These are phyloP conservation scores for Euphorbia corollata DNA, from an alignment of 441 rosid species.

Conservation along the genomic window DNA sequence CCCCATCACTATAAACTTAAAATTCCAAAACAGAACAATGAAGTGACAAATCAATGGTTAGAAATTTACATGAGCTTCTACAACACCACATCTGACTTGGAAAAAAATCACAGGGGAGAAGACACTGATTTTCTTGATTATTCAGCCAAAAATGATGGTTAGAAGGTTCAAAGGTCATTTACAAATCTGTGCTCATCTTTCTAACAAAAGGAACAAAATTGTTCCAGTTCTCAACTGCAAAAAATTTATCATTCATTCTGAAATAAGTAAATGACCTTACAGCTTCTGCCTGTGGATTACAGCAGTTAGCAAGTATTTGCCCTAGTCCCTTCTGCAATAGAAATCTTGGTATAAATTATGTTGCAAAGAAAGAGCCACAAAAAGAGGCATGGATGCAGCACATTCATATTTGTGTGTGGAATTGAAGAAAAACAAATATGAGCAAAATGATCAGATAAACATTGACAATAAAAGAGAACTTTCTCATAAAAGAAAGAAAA, in stretches of 20 bases:
- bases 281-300: slow-evolving; percentile 46
- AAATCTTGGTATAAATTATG: slow-evolving; percentile 8
- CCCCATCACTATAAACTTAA: background rate
- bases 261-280: slow-evolving; percentile 60
- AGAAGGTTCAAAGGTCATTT: slow-evolving; percentile 17
- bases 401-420: background rate
- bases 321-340: slow-evolving; percentile 45
- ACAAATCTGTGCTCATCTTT: slow-evolving; percentile 53
- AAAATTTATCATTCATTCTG: slow-evolving; percentile 53
- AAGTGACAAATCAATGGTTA: slow-evolving; percentile 7
- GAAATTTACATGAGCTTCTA: slow-evolving; percentile 11
- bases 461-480: background rate
- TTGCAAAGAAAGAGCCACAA: background rate
- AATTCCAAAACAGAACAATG: background rate
- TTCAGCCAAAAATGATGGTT: slow-evolving; percentile 26
- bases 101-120: slow-evolving; percentile 32
- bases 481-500: background rate
- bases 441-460: background rate
- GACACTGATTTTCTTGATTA: slow-evolving; percentile 19
- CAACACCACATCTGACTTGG: slow-evolving; percentile 13
- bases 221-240: slow-evolving; percentile 62
- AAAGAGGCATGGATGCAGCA: background rate
- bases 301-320: slow-evolving; percentile 51
- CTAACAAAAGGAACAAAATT: slow-evolving; percentile 61
- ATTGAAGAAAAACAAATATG: background rate